phyloP scores from a whole-genome alignment of 1,284 basidiomycete genomes.

The Pyrrhoderma lamaoense region DNA sequence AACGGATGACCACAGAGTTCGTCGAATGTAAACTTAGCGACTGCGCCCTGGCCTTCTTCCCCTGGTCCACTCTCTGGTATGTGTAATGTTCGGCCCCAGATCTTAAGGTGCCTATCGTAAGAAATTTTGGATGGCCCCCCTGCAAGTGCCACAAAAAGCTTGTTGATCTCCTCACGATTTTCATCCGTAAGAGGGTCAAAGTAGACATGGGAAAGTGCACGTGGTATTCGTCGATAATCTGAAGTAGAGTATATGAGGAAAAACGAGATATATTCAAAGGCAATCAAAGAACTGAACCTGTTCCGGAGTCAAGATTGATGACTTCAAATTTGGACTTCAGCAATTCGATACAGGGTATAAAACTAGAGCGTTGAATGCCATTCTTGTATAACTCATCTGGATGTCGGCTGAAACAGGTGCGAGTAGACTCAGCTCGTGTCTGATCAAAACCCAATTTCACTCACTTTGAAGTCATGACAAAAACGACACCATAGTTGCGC shows the following conservation, averaged over 20 bases:
- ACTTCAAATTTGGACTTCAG: constrained; percentile 84
- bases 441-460: constrained; percentile 22
- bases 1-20: constrained; percentile 87
- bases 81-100: constrained; percentile 83
- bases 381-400: constrained; percentile 98
- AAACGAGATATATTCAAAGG: background rate
- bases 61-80: constrained; percentile 61
- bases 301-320: constrained; percentile 90
- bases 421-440: no score
- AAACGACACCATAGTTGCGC: constrained; percentile 85
- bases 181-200: constrained; percentile 70
- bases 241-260: constrained; percentile 11
- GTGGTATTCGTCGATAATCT: constrained; percentile 91
- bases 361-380: constrained; percentile 95
- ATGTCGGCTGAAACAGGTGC: no score
- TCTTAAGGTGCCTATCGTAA: constrained; percentile 58
- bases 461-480: constrained; percentile 95
- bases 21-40: constrained; percentile 85
- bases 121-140: constrained; percentile 41
- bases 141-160: constrained; percentile 74
- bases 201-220: constrained; percentile 88
- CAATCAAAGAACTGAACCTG: constrained; percentile 47
- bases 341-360: constrained; percentile 92
- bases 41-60: constrained; percentile 39
- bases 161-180: constrained; percentile 66